Base-by-base conservation (phyloP, 2,329 filamentous ascomycete genomes). In the Lachnellula hyalina region DNA sequence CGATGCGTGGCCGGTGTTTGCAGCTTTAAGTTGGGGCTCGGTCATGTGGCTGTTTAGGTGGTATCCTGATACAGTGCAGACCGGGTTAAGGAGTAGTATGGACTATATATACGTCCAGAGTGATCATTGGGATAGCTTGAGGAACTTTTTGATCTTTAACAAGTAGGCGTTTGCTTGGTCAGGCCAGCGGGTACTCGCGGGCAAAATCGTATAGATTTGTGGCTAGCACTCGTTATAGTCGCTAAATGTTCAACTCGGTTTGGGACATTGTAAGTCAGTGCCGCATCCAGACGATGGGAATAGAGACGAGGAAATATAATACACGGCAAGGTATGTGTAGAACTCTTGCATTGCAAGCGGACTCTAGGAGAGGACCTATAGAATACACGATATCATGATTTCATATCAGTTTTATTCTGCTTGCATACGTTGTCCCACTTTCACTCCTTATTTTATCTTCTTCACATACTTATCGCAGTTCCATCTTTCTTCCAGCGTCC, bases 1-100 rank as follows among this genome's bases (percentile, higher is more conserved):
- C 69, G 86, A 93, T 68, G 89, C 89, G 53, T 99, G 94, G 93
- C 90, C 93, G 1, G 86, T 87, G 2, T 99, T 99, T 74, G 93
- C 94, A 42, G 89, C 87, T 64, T 67, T 93, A 61, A 95, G 87
- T 68, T 99, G 94, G 94, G 94, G 87, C 4, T 77, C 84, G 67
- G 91, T 99, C 61, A 99, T 99, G 94, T 90, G 93, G 75, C 74
- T 99, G 58, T 99, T 96, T 77, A 83, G 89, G 65, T 89, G 88
- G 82, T 86, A 97, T 75, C 91, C 94, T 5, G 90, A 95, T 66
- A 90, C 89, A 54, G 81, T 99, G 69, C 94, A 96, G 79, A 84
- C 86, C 57, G 96, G 92, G 72, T 74, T 99, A 77, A 82, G 90
- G 71, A 92, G 85, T 74, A 96, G 91, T 76, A 99, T 99, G 94